phyloP scores from a whole-genome alignment of 23 red algal species.

The Gracilaria vermiculophylla region DNA sequence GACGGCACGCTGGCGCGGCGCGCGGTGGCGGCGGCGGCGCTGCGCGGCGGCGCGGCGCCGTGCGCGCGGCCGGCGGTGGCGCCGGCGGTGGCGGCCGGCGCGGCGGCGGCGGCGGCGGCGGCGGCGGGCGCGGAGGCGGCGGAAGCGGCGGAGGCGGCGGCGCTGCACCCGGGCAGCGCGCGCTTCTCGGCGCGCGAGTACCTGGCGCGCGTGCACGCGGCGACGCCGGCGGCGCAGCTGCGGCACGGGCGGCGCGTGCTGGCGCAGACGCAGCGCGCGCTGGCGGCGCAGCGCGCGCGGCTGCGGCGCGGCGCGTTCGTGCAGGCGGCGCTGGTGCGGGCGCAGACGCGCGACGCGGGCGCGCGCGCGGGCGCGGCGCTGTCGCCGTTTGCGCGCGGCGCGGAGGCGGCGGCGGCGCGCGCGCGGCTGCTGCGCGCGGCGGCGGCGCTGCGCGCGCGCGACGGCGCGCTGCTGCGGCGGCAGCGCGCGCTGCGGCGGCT shows the following conservation, averaged over 20 bases:
- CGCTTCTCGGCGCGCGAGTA: constrained; percentile 37
- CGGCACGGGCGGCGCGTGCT: not conserved
- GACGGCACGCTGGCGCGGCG: constrained; percentile 23
- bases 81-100: too few relatives aligned
- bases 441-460: too few relatives aligned
- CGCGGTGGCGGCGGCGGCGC: not conserved
- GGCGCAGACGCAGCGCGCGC: not conserved
- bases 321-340: too few relatives aligned
- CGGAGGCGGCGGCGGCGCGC: too few relatives aligned
- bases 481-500: too few relatives aligned
- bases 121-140: not conserved
- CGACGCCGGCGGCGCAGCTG: not conserved
- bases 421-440: too few relatives aligned
- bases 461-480: too few relatives aligned
- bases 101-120: not conserved
- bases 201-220: constrained; percentile 46
- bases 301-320: not conserved
- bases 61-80: not conserved
- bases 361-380: too few relatives aligned
- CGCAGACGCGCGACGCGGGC: too few relatives aligned
- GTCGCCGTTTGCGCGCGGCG: too few relatives aligned
- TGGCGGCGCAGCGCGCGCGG: not conserved
- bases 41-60: too few relatives aligned
- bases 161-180: constrained; percentile 27
- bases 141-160: too few relatives aligned